Evolutionary conservation across 208 protist species (phyloP), one percentile per base, ranked within the genome.

Genomic region (Crithidia expoeki): DNA sequence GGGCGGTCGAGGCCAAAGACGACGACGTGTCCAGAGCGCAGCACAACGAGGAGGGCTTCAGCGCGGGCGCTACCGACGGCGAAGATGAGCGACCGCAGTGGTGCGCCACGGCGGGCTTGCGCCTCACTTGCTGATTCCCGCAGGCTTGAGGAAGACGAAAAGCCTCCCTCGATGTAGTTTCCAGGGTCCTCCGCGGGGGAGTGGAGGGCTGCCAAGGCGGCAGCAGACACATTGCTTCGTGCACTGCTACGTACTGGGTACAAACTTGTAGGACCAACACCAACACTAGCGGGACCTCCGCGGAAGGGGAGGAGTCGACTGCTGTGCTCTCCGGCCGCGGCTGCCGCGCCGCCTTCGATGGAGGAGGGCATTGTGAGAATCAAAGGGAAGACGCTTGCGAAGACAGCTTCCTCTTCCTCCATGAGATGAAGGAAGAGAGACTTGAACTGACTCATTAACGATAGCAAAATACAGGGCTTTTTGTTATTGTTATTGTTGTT

Each of bases 41-140:
- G 61, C 2, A 95, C 90, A 33, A 77, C 81, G 10, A 90, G 64
- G 27, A 86, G 62, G 5, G 67, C 71, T 33, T 86, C 80, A 3
- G 73, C 77, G 5, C 84, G 76, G 10, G 74, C 74, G 55, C 81
- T 79, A 52, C 76, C 80, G 7, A 86, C 28, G 1, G 79, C 76
- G 59, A 89, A 88, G 42, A 90, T 58, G 14, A 72, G 64, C 44
- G 72, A 71, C 21, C 63, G 63, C 33, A 36, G 52, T 19, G 72
- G 64, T 23, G 32, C 50, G 1, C 49, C 49, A 27, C 49, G 27
- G 2, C 32, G 50, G 6, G 36, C 30, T 21, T 56, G 50, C 23
- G 19, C 33, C n/a, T 50, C 57, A 6, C 23, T 38, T 14, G 68
- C 34, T 23, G 59, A 42, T 30, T 61, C 67, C 1, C 40, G 52